Conservation (phyloP, 1,284 basidiomycete genomes). For the Ustilago shanxiensis region DNA sequence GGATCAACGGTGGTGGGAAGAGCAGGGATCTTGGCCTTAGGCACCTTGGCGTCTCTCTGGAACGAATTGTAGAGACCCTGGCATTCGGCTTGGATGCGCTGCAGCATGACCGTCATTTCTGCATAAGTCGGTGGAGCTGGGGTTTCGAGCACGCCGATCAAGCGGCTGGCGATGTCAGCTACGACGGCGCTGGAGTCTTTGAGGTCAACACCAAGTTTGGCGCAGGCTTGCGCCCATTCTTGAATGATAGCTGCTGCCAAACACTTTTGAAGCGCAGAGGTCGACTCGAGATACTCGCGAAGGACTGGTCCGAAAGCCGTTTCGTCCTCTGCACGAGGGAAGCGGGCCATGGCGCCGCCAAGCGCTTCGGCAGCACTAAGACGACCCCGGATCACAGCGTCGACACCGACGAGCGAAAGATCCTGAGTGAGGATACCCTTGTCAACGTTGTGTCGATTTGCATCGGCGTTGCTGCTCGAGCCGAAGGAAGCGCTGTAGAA, state of each 20-base stretch:
- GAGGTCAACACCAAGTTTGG: constrained; percentile 32
- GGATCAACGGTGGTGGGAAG: constrained; percentile 83
- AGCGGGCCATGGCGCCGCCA: constrained; percentile 79
- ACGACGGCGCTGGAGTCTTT: constrained; percentile 38
- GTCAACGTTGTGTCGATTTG: constrained; percentile 84
- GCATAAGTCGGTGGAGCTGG: constrained; percentile 83
- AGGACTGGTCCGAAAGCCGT: constrained; percentile 75
- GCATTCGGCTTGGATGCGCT: constrained; percentile 85
- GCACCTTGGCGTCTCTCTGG: constrained; percentile 85
- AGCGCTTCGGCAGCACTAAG: constrained; percentile 85
- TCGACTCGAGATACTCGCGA: constrained; percentile 82
- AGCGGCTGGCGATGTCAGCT: constrained; percentile 74
- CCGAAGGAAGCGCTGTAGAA: constrained; percentile 75
- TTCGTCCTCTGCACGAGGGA: constrained; percentile 73
- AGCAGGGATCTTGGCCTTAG: constrained; percentile 81
- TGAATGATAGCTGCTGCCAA: constrained; percentile 86
- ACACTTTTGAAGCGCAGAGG: constrained; percentile 91
- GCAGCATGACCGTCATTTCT: constrained; percentile 88
- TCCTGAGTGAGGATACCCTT: constrained; percentile 96
- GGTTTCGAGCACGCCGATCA: constrained; percentile 81
- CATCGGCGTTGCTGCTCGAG: constrained; percentile 35
- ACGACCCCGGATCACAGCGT: constrained; percentile 84
- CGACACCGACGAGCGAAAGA: constrained; percentile 82
- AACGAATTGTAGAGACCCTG: constrained; percentile 84
- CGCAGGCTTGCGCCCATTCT: constrained; percentile 81